phyloP scores from a whole-genome alignment of 2,329 filamentous ascomycete genomes.

The Colletotrichum sp. region DNA sequence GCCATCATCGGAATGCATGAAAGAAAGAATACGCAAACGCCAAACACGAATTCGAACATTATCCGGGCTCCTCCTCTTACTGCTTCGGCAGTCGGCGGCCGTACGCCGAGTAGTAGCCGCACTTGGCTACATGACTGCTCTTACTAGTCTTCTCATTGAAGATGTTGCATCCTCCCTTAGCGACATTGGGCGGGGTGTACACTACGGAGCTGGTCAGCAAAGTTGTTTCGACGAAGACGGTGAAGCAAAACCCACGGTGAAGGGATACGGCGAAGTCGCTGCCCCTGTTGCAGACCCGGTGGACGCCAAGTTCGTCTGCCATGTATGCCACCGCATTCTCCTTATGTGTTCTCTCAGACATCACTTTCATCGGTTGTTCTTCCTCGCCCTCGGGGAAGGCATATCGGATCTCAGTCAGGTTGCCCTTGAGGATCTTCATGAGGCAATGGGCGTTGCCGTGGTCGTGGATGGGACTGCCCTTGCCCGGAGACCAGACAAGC shows the following conservation, averaged over 20 bases:
- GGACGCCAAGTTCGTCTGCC: conserved; percentile 86
- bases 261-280: conserved; percentile 82
- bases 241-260: conserved; percentile 49
- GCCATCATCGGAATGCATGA: not conserved
- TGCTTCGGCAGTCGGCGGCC: conserved; percentile 51
- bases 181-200: conserved; percentile 89
- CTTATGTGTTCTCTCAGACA: conserved; percentile 70
- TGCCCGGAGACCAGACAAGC: conserved; percentile 87
- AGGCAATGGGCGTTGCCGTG: conserved; percentile 89
- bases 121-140: conserved; percentile 72
- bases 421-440: conserved; percentile 86
- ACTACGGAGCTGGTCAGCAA: conserved; percentile 46
- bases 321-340: conserved; percentile 87
- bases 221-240: not conserved
- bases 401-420: conserved; percentile 82
- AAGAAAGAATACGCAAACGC: not conserved
- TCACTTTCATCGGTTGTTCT: conserved; percentile 45
- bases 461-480: conserved; percentile 86
- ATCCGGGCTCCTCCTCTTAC: conserved; percentile 21
- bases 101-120: conserved; percentile 73
- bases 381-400: conserved; percentile 63
- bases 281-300: conserved; percentile 80
- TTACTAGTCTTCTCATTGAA: conserved; percentile 81
- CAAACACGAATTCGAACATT: not conserved
- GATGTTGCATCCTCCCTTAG: conserved; percentile 79